Conservation (phyloP, 176 grass and related monocot genomes). For the Carex parvula region DNA sequence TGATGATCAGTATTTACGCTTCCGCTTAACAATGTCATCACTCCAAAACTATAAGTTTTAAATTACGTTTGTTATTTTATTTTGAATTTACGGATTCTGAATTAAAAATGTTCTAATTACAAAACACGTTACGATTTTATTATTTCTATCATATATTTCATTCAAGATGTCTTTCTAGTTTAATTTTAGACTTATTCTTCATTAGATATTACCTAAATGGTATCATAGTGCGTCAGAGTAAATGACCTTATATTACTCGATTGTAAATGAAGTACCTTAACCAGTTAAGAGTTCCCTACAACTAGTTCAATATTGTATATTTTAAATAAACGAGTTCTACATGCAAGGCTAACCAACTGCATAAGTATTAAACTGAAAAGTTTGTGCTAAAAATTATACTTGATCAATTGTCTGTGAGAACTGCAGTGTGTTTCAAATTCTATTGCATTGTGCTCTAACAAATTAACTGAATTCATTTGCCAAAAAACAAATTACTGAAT, state of each 20-base stretch:
- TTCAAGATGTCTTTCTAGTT: not conserved
- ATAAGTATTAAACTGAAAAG: not conserved
- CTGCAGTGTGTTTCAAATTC: not conserved
- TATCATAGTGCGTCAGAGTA: not conserved
- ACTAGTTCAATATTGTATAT: not conserved
- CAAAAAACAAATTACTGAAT: not conserved
- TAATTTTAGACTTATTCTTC: not conserved
- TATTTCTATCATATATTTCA: not conserved
- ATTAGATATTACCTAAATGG: not conserved
- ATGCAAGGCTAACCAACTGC: not conserved
- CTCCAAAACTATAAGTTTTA: too few relatives aligned
- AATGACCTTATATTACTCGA: not conserved
- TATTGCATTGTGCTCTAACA: not conserved
- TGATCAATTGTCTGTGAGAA: not conserved
- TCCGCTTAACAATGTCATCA: too few relatives aligned
- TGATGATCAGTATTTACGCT: too few relatives aligned
- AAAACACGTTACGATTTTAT: too few relatives aligned
- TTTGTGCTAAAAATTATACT: not conserved
- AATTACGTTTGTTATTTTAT: too few relatives aligned
- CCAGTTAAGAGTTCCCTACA: not conserved
- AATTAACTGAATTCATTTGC: not conserved
- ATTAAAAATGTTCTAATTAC: too few relatives aligned
- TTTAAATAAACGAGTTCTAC: not conserved
- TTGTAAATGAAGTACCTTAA: not conserved
- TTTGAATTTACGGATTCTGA: too few relatives aligned